These are phyloP conservation scores for Elsinoe fawcettii DNA, from an alignment of 2,329 filamentous ascomycete genomes.

Conservation along the genomic window DNA sequence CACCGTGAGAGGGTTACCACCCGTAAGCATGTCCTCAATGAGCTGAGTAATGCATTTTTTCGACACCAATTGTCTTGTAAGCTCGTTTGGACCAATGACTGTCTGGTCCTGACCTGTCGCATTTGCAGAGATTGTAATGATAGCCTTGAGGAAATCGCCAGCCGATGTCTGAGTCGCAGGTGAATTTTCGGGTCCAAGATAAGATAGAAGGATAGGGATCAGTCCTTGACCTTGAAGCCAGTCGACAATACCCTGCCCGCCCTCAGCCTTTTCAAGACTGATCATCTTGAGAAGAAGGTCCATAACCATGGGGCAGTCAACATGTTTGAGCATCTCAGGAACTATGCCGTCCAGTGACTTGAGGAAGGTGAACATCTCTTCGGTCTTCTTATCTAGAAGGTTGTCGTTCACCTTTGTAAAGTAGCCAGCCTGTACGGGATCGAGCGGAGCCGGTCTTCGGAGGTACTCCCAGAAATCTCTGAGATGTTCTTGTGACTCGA, in stretches of 20 bases:
- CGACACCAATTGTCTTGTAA: slow-evolving; percentile 91
- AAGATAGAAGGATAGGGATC: slow-evolving; percentile 78
- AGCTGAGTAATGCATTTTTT: slow-evolving; percentile 72
- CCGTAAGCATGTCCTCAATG: slow-evolving; percentile 85
- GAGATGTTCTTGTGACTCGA: slow-evolving; percentile 72
- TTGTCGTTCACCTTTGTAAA: slow-evolving; percentile 99
- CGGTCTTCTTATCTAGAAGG: slow-evolving; percentile 95
- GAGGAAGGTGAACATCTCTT: slow-evolving; percentile 89
- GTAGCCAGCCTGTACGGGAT: slow-evolving; percentile 90
- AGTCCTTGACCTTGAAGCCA: slow-evolving; percentile 89
- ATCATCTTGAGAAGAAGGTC: slow-evolving; percentile 95
- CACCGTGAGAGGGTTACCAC: slow-evolving; percentile 89
- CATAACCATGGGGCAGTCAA: slow-evolving; percentile 98
- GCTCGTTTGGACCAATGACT: slow-evolving; percentile 96
- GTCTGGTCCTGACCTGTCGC: slow-evolving; percentile 96
- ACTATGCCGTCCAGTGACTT: slow-evolving; percentile 76
- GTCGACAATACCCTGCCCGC: slow-evolving; percentile 87
- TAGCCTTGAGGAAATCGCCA: slow-evolving; percentile 95
- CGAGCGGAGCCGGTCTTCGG: slow-evolving; percentile 72
- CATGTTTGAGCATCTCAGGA: slow-evolving; percentile 78
- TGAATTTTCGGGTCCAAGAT: slow-evolving; percentile 74
- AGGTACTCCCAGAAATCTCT: slow-evolving; percentile 88
- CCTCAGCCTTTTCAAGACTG: slow-evolving; percentile 85
- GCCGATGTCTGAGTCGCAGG: slow-evolving; percentile 93
- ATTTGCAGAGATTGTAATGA: slow-evolving; percentile 97